Evolutionary conservation across 1,139 yeast species (phyloP), one percentile per base, ranked within the genome.

Genomic region (Insectozyma bohioensis): DNA sequence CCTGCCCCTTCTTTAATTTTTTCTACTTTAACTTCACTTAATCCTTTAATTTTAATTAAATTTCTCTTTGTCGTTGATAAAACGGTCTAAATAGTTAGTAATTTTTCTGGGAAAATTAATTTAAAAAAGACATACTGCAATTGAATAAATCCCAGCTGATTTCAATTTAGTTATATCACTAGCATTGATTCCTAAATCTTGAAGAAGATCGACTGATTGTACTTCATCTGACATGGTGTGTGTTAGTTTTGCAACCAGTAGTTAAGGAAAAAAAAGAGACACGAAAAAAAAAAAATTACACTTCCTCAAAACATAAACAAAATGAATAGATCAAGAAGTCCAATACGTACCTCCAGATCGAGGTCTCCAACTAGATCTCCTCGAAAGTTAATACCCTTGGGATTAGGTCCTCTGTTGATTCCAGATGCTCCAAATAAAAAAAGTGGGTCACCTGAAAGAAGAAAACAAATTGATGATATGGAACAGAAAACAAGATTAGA

Each of bases 1-100:
- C 69, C 63, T 0, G 80, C 79, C 1, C 81, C 81, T 41, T 78
- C 83, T 48, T 78, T 78, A 37, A 78, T 73, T 49, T 77, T 78
- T 26, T 77, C 82, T 10, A 77, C 81, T 46, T 78, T 78, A 11
- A 70, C 67, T 41, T 74, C 83, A 45, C 79, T 71, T 24, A 77
- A 50, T 1, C 81, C 80, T 43, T 72, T 73, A 30, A 75, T 72
- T 48, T 74, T 75, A 26, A 69, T 54, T 36, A 75, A 41, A 37
- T 73, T 73, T 36, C 81, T 58, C 41, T 78, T 63, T 1, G 82
- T 77, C 1, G 74, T 71, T 10, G 81, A 71, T 11, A 74, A 53
- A 1, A 71, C 76, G 2, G 78, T 63, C 76, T 70, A 27, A 7
- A 10, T 13, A 20, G 39, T 34, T 44, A 45, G 45, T 42, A 17